A percentile compares a stretch with the other conserved stretches of the same genome.
Evolutionary conservation across 2,329 filamentous ascomycete species (phyloP).

Genomic region (Colletotrichum eremochloae): DNA sequence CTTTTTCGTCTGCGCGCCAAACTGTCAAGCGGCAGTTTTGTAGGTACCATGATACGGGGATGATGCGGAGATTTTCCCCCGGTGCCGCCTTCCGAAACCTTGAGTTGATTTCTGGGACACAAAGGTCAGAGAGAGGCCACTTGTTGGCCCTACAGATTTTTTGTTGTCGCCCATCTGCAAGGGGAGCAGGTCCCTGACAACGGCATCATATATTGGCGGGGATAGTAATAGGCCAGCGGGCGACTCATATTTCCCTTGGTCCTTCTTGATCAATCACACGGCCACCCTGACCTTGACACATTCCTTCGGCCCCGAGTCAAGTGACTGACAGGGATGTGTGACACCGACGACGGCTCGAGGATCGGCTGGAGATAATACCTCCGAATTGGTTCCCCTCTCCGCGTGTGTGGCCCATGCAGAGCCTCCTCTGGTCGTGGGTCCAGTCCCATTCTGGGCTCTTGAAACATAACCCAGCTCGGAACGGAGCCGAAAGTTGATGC

Average conservation of each 20-base stretch:
- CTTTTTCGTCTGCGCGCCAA: background rate
- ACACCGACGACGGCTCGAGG: conserved; percentile 26
- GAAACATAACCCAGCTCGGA: conserved; percentile 38
- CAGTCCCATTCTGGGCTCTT: conserved; percentile 25
- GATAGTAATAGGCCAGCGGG: background rate
- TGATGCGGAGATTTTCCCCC: background rate
- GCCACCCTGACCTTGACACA: conserved; percentile 6
- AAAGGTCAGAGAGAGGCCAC: background rate
- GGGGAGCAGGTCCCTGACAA: background rate
- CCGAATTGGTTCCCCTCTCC: background rate
- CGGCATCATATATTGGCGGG: background rate
- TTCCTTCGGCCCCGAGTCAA: conserved; percentile 20
- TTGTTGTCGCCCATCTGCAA: conserved; percentile 15
- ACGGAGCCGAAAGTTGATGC: conserved; percentile 35
- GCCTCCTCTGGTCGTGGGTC: conserved; percentile 19
- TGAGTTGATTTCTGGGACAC: conserved; percentile 15
- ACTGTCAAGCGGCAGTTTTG: conserved; percentile 1
- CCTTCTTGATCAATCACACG: background rate
- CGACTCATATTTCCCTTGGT: background rate
- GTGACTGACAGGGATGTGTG: conserved; percentile 37
- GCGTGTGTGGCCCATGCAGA: conserved; percentile 6
- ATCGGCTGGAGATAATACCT: conserved; percentile 25
- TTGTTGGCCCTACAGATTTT: conserved; percentile 6
- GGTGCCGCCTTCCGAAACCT: conserved; percentile 31
- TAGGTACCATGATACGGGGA: background rate